Percentiles rank a stretch among this genome's conserved stretches.
These are phyloP conservation scores for Sedum album DNA, from an alignment of 164 flowering plant species.

Conservation along the genomic window DNA sequence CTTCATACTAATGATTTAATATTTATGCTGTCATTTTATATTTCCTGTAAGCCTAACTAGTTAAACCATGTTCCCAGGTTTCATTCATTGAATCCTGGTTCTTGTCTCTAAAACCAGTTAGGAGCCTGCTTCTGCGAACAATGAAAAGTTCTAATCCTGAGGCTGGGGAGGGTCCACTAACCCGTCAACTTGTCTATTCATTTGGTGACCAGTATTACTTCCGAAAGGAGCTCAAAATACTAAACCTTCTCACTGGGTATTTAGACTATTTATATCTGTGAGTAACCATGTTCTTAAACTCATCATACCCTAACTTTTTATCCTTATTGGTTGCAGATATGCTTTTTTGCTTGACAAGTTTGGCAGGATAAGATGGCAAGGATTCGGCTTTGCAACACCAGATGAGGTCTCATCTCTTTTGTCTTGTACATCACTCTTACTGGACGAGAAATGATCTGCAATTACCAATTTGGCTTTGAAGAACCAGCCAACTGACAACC, in stretches of 20 bases:
- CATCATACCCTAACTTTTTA: neutral
- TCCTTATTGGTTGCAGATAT: slow-evolving; percentile 41
- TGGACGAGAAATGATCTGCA: slow-evolving; percentile 47
- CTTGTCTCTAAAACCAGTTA: slow-evolving; percentile 52
- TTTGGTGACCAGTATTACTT: slow-evolving; percentile 95
- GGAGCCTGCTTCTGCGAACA: slow-evolving; percentile 52
- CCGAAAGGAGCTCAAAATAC: slow-evolving; percentile 83
- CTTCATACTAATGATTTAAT: no score
- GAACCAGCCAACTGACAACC: neutral
- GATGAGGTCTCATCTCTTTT: slow-evolving; percentile 73
- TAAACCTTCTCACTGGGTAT: slow-evolving; percentile 97
- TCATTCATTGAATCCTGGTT: slow-evolving; percentile 86
- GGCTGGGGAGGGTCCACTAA: slow-evolving; percentile 25
- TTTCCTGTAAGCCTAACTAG: neutral
- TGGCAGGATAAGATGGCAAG: slow-evolving; percentile 97
- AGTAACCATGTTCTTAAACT: neutral
- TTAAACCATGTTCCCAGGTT: slow-evolving; percentile 36
- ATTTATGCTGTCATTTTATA: no score
- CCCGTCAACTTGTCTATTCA: slow-evolving; percentile 64
- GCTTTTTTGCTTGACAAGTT: slow-evolving; percentile 69
- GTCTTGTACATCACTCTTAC: slow-evolving; percentile 61
- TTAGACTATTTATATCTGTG: neutral
- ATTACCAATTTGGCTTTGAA: neutral
- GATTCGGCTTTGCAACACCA: slow-evolving; percentile 63
- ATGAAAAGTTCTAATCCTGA: slow-evolving; percentile 54